Base-by-base conservation (phyloP, 1,284 basidiomycete genomes). In the Hypsizygus ulmarius region DNA sequence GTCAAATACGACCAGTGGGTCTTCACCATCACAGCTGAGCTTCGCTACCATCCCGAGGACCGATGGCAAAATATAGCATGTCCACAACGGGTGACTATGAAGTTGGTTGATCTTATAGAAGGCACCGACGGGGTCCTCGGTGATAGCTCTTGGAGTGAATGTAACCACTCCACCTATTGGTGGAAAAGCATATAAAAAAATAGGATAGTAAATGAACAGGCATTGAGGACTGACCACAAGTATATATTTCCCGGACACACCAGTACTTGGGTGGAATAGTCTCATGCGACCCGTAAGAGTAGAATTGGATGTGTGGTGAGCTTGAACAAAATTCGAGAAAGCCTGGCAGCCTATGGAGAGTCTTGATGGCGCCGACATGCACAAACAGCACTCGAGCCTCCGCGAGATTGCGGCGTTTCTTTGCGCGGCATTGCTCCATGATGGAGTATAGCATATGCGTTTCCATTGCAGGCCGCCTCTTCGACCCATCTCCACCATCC, bases 111-210 rank as follows among this genome's bases (percentile, higher is more conserved):
- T 77, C 16, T 73, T 63, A 15, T 73, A 58, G 42, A 69, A 61
- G 3, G 77, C 63, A 10, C 67, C 72, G 34, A 69, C 44, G 2
- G 77, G 75, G 56, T 83, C 69, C 33, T 77, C 72, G 6, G 71
- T 52, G 42, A 88, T 69, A n/a, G 77, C 81, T 43, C 65, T 64
- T 1, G 84, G 71, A 9, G 81, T 82, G 50, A 89, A 83, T 0
- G 84, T 86, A 1, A 81, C 70, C 52, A 88, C 61, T 3, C 86
- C 86, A 41, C 86, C 87, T 89, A 39, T 36, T 7, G 12, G 11
- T 56, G 49, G n/a, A n/a, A n/a, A n/a, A n/a, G n/a, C n/a, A n/a
- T n/a, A n/a, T n/a, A n/a, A n/a, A n/a, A n/a, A n/a, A n/a, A n/a
- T n/a, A n/a, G n/a, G n/a, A n/a, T n/a, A n/a, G n/a, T 40, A 18